A percentile compares a stretch with the other conserved stretches of the same genome.
These are phyloP conservation scores for Cryptosporidium sp. DNA, from an alignment of 169 alveolate genomes.

Conservation along the genomic window DNA sequence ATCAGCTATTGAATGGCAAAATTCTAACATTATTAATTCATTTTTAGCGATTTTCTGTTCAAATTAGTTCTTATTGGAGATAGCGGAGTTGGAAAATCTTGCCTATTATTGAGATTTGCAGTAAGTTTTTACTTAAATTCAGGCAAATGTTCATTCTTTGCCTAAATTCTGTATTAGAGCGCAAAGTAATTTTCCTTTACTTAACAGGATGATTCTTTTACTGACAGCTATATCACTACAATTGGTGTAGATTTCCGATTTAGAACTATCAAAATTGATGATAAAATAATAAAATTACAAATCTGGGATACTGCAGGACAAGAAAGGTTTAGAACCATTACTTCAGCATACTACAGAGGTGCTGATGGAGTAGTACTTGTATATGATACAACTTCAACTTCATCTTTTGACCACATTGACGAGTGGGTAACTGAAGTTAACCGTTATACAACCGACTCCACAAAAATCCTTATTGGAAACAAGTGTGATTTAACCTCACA, in stretches of 20 bases:
- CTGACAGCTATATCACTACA: conserved; percentile 92
- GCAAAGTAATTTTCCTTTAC: conserved; percentile 22
- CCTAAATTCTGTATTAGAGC: conserved; percentile 18
- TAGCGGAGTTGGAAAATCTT: conserved; percentile 98
- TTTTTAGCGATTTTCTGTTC: conserved; percentile 91
- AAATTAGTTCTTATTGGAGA: conserved; percentile 97
- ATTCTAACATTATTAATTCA: conserved; percentile 9
- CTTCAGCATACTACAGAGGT: conserved; percentile 96
- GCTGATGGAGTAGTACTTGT: conserved; percentile 95
- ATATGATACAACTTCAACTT: conserved; percentile 89
- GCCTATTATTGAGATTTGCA: conserved; percentile 95
- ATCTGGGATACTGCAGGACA: conserved; percentile 99
- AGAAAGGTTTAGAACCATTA: conserved; percentile 95
- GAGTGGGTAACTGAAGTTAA: conserved; percentile 95
- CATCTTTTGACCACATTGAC: conserved; percentile 88
- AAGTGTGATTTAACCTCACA: conserved; percentile 89
- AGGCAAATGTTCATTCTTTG: conserved; percentile 37
- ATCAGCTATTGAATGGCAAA: background rate
- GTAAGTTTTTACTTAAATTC: conserved; percentile 70
- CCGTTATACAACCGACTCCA: conserved; percentile 93
- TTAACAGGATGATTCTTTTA: conserved; percentile 87
- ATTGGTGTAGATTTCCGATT: conserved; percentile 94
- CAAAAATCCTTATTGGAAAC: conserved; percentile 95
- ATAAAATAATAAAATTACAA: conserved; percentile 91
- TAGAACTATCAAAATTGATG: conserved; percentile 91